Base-by-base conservation (phyloP, 108 stramenopile genomes). In the Mayamaea pseudoterrestris region DNA sequence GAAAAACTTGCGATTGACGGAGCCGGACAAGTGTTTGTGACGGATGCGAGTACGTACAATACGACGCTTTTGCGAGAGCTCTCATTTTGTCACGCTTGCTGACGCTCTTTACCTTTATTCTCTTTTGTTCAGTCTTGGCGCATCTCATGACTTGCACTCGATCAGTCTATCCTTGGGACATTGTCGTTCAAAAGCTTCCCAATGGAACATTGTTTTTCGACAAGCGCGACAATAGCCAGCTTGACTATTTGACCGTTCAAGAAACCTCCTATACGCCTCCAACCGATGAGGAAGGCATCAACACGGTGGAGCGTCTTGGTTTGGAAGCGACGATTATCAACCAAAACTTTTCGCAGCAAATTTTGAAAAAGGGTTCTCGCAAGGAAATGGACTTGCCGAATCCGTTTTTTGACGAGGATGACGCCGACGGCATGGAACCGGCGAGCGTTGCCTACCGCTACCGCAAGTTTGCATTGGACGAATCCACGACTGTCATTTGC, bases 301-400 rank as follows among this genome's bases (percentile, higher is more conserved):
- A 97, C 72, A 76, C 74, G 12, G 90, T 95, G 14, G 91, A 93
- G 55, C 71, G 93, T 11, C 80, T 98, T 11, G 68, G 78, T 30
- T 52, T 95, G 21, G 98, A 98, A 56, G 96, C 96, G 7, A 97
- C 95, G 37, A 83, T 80, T 73, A 91, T 98, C 60, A 93, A 96
- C 56, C 95, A 98, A 56, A 97, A 95, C 61, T 98, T 97, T 61
- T 83, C 92, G 20, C 98, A 98, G 61, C 98, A 98, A 66, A 86
- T 93, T 21, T 61, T 98, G 42, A 73, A 86, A 32, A 73, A 74
- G 53, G 50, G 72, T 32, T 66, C 76, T 31, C 69, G 77, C 40
- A 83, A 87, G 50, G 58, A 62, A 28, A 70, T 91, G 61, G 78
- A 70, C 35, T 46, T 85, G 44, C 83, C 87, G n/a, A 93, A 96